phyloP scores from a whole-genome alignment of 139 green algal species.

The Picochlorum costavermella region DNA sequence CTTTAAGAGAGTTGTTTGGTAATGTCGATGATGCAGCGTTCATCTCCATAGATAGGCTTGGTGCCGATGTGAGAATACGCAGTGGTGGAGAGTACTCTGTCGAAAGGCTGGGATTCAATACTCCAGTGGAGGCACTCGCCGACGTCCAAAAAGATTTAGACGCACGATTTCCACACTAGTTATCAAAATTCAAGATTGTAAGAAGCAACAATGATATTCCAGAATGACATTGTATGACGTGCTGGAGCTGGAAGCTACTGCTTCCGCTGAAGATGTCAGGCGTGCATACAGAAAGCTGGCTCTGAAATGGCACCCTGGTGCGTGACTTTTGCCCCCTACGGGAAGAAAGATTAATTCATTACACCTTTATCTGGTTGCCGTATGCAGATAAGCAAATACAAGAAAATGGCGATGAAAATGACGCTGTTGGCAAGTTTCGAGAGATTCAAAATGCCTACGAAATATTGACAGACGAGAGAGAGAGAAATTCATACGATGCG shows the following conservation, averaged over 20 bases:
- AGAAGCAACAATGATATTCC: background rate
- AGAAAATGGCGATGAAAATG: conserved; percentile 34
- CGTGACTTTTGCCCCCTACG: background rate
- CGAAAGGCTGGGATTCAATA: conserved; percentile 66
- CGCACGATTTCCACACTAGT: background rate
- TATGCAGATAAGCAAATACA: conserved; percentile 76
- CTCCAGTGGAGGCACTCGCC: conserved; percentile 5
- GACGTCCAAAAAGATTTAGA: background rate
- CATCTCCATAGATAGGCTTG: conserved; percentile 85
- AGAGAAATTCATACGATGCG: conserved; percentile 89
- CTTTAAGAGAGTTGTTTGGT: conserved; percentile 46
- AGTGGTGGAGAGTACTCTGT: conserved; percentile 64
- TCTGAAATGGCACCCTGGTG: conserved; percentile 42
- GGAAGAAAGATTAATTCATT: background rate
- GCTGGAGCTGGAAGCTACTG: conserved; percentile 49
- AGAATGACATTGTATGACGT: conserved; percentile 76
- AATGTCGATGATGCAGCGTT: conserved; percentile 65
- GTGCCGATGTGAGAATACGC: conserved; percentile 80
- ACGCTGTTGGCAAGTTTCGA: conserved; percentile 78
- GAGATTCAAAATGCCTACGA: conserved; percentile 94
- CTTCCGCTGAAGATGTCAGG: conserved; percentile 56
- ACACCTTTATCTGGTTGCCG: background rate
- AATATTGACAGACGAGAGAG: conserved; percentile 84
- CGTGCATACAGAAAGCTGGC: conserved; percentile 60
- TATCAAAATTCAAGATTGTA: conserved; percentile 1